phyloP scores from a whole-genome alignment of 2,329 filamentous ascomycete species.

The Colletotrichum sp. region DNA sequence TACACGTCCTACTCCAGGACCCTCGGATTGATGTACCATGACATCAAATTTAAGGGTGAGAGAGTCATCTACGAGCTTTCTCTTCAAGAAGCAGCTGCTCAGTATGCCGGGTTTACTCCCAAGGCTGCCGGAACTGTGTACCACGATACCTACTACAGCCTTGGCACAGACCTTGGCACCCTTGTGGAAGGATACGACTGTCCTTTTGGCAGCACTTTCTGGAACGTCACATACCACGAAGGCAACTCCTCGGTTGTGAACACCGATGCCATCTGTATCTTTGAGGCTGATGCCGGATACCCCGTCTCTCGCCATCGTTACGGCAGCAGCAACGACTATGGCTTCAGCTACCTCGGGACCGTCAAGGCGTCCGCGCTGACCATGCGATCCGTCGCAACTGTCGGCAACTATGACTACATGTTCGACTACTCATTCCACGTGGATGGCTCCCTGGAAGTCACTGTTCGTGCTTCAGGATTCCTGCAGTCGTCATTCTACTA shows the following conservation, averaged over 20 bases:
- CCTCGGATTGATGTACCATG: slow-evolving; percentile 50
- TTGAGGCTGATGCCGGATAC: slow-evolving; percentile 39
- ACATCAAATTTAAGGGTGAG: slow-evolving; percentile 54
- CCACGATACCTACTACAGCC: slow-evolving; percentile 42
- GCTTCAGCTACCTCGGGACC: slow-evolving; percentile 32
- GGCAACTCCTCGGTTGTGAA: slow-evolving; percentile 31
- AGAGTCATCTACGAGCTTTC: slow-evolving; percentile 56
- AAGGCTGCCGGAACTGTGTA: slow-evolving; percentile 45
- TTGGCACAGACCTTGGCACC: slow-evolving; percentile 37
- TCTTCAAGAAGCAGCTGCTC: slow-evolving; percentile 56
- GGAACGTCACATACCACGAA: slow-evolving; percentile 34
- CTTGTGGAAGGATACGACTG: slow-evolving; percentile 48
- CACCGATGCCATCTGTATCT: slow-evolving; percentile 40
- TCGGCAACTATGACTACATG: slow-evolving; percentile 49
- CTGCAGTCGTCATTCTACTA: slow-evolving; percentile 38
- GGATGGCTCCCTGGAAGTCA: slow-evolving; percentile 41
- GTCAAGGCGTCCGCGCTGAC: slow-evolving; percentile 34
- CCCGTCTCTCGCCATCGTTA: slow-evolving; percentile 39
- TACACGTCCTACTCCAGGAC: slow-evolving; percentile 49
- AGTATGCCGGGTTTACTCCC: slow-evolving; percentile 53
- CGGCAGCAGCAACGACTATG: slow-evolving; percentile 26
- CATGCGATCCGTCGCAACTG: slow-evolving; percentile 26
- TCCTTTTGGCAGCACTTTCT: slow-evolving; percentile 40
- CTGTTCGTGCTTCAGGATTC: slow-evolving; percentile 42
- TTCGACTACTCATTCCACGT: slow-evolving; percentile 39